Base-by-base conservation (phyloP, 345 rosid genomes). In the Dipteronia dyeriana region DNA sequence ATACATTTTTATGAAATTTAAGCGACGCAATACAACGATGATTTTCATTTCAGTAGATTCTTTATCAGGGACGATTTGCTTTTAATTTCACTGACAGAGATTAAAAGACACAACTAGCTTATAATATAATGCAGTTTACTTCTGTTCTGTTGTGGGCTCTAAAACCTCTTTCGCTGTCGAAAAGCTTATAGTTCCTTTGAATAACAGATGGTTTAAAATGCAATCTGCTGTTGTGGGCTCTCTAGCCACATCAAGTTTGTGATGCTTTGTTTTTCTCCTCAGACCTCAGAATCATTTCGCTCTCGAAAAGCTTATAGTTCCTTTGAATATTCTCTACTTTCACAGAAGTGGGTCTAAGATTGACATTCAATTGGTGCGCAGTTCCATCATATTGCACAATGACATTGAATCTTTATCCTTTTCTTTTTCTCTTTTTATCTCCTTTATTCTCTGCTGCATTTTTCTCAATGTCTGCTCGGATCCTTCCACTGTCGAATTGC, bases 291-390 rank as follows among this genome's bases (percentile, higher is more conserved):
- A 61, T 25, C 19, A 12, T 29, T 54, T 53, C 53, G n/a, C 26
- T 4, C 9, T 38, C 56, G 2, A 31, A 65, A 49, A 64, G 62
- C 47, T 63, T 23, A 4, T 73, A 5, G 11, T 53, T 66, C 1
- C 57, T 57, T 23, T 13, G 20, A 62, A 63, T 53, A 41, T 59
- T 53, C 70, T 19, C 29, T 31, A 7, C 63, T 31, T 29, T 60
- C 72, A 34, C 62, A 12, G 47, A n/a, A 43, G 34, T 65, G 34
- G 49, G 57, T 71, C 9, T 66, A 29, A 72, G 65, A 66, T 60
- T 47, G 68, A 41, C 38, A 34, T 34, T 34, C 72, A 25, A 61
- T 70, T 76, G 39, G 54, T 65, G 11, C 8, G 38, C 38, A 34
- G 38, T 56, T 23, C 23, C 13, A 3, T 29, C 22, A 22, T 66